These are phyloP conservation scores for Mucor ambiguus DNA, from an alignment of 371 early-diverging fungal species.

Conservation along the genomic window DNA sequence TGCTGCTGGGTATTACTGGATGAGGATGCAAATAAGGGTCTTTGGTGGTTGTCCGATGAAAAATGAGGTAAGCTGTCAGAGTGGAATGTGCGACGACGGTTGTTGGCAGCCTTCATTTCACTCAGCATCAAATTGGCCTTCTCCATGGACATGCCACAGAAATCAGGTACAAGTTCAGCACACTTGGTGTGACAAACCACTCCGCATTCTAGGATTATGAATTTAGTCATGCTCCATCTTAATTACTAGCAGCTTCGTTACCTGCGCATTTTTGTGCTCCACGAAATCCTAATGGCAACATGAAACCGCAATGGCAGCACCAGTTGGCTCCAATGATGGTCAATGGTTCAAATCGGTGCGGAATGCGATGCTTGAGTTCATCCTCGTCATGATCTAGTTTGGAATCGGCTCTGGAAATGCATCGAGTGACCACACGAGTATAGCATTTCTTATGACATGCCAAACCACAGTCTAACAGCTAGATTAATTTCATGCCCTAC, in stretches of 20 bases:
- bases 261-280: constrained; percentile 62
- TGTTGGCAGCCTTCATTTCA: constrained; percentile 74
- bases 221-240: neutral
- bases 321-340: constrained; percentile 81
- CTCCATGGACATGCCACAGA: constrained; percentile 91
- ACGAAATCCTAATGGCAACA: constrained; percentile 81
- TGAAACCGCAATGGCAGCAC: constrained; percentile 97
- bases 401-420: constrained; percentile 70
- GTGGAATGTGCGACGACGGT: constrained; percentile 32
- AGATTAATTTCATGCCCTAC: neutral
- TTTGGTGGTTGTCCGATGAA: constrained; percentile 18
- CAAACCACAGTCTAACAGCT: constrained; percentile 79
- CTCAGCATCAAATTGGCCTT: constrained; percentile 80
- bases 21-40: constrained; percentile 19
- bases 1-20: constrained; percentile 18
- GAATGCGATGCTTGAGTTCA: constrained; percentile 84
- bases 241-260: neutral
- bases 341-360: constrained; percentile 84
- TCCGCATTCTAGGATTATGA: constrained; percentile 66
- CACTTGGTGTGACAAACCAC: constrained; percentile 87
- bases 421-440: constrained; percentile 81
- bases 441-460: constrained; percentile 94
- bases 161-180: constrained; percentile 84
- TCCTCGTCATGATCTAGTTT: constrained; percentile 61
- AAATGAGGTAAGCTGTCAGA: constrained; percentile 15